phyloP scores from a whole-genome alignment of 805 yeast species.

The Clavispora asparagi region DNA sequence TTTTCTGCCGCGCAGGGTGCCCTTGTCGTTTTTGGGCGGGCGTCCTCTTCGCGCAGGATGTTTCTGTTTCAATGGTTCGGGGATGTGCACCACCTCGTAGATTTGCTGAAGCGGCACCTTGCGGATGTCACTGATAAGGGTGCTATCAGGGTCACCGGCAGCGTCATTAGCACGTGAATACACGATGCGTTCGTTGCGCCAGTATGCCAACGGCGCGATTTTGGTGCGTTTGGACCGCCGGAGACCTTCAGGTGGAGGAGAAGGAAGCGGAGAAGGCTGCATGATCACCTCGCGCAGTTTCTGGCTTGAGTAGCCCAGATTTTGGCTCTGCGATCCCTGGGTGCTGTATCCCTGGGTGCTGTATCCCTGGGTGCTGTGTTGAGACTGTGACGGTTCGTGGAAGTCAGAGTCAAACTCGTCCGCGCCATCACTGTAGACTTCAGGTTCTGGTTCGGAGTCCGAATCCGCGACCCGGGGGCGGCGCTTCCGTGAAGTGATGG shows the following conservation, averaged over 20 bases:
- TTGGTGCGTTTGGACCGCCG: slow-evolving; percentile 64
- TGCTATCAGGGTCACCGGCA: slow-evolving; percentile 38
- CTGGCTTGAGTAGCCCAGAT: not conserved
- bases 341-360: not conserved
- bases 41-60: slow-evolving; percentile 1
- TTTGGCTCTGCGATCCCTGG: not conserved
- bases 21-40: not conserved
- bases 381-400: not conserved
- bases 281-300: slow-evolving; percentile 8
- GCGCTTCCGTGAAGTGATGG: not conserved
- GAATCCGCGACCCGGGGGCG: not conserved
- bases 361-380: not conserved
- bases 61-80: slow-evolving; percentile 19
- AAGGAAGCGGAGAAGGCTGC: slow-evolving; percentile 33
- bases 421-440: not conserved
- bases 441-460: not conserved
- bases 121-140: slow-evolving; percentile 26
- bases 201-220: slow-evolving; percentile 70
- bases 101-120: slow-evolving; percentile 51
- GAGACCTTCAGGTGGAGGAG: slow-evolving; percentile 43
- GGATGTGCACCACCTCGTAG: slow-evolving; percentile 51
- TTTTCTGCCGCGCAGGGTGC: slow-evolving; percentile 14
- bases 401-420: slow-evolving; percentile 1
- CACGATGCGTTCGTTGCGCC: slow-evolving; percentile 77
- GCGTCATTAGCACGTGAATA: slow-evolving; percentile 40